phyloP scores from a whole-genome alignment of 371 early-diverging fungal genomes.

The Apophysomyces ossiformis region DNA sequence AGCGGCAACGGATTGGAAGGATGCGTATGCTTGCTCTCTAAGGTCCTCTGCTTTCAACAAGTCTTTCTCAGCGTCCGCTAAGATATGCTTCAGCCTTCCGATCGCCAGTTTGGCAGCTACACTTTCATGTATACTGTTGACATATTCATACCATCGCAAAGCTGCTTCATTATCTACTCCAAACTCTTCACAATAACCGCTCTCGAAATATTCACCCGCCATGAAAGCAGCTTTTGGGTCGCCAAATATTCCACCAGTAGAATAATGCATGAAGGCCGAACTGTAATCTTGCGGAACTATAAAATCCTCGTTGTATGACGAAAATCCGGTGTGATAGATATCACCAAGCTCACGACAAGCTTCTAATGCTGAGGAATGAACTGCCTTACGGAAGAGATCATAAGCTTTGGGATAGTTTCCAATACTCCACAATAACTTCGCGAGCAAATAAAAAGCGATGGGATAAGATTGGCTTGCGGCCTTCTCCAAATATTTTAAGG shows the following conservation, averaged over 20 bases:
- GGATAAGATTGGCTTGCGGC: background rate
- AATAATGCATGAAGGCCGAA: conserved; percentile 18
- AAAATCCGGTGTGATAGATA: background rate
- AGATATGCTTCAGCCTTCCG: conserved; percentile 24
- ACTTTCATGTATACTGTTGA: background rate
- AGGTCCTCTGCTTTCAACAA: background rate
- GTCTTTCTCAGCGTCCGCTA: conserved; percentile 1
- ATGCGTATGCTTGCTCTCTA: conserved; percentile 18
- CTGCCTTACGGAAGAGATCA: background rate
- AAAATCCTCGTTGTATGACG: background rate
- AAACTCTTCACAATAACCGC: background rate
- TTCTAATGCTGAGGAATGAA: background rate
- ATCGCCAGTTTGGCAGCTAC: conserved; percentile 13
- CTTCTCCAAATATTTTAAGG: no score
- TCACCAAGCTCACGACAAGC: background rate
- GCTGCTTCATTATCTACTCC: conserved; percentile 3
- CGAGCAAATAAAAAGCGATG: background rate
- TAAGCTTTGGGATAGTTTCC: background rate
- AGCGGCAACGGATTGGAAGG: conserved; percentile 16
- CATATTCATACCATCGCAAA: conserved; percentile 8
- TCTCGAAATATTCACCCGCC: conserved; percentile 22
- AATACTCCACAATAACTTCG: background rate
- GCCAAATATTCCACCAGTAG: background rate
- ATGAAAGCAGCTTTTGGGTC: background rate
- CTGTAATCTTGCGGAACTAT: conserved; percentile 18